Conservation (phyloP, 148 eudicot genomes). For the Simmondsia chinensis region DNA sequence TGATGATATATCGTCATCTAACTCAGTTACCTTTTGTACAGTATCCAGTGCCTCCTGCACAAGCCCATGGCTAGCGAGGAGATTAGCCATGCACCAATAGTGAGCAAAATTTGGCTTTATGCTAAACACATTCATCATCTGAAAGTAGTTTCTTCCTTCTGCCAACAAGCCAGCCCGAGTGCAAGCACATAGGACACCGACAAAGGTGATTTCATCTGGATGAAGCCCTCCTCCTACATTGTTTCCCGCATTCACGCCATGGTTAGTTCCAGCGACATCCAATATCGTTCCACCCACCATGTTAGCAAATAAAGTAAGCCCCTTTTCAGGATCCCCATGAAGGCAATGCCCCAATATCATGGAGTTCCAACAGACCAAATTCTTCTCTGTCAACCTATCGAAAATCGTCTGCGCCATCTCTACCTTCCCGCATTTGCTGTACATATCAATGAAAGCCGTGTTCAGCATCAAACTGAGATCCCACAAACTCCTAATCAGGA, state of each 20-base stretch:
- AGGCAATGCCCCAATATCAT: conserved; percentile 76
- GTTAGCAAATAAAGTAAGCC: conserved; percentile 40
- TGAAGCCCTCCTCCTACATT: conserved; percentile 7
- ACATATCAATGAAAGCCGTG: conserved; percentile 68
- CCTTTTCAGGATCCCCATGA: conserved; percentile 60
- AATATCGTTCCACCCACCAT: conserved; percentile 25
- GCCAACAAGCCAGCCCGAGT: conserved; percentile 44
- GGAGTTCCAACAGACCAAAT: conserved; percentile 68
- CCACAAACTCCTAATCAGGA: conserved; percentile 19
- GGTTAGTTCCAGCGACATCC: conserved; percentile 1
- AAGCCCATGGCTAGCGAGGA: conserved; percentile 47
- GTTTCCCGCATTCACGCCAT: neutral
- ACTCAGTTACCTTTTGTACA: conserved; percentile 30
- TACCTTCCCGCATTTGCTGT: conserved; percentile 53
- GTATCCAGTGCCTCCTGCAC: conserved; percentile 47
- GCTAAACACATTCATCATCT: conserved; percentile 39
- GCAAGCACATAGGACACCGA: conserved; percentile 70
- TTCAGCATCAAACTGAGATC: conserved; percentile 34
- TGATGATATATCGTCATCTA: conserved; percentile 16
- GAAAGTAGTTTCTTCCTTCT: conserved; percentile 49
- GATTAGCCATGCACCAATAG: conserved; percentile 83
- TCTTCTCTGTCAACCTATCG: conserved; percentile 35
- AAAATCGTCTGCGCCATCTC: conserved; percentile 47
- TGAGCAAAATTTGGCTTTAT: conserved; percentile 68
- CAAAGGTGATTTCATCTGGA: conserved; percentile 63